phyloP scores from a whole-genome alignment of 2,329 filamentous ascomycete species.

The Aspergillus sp. region DNA sequence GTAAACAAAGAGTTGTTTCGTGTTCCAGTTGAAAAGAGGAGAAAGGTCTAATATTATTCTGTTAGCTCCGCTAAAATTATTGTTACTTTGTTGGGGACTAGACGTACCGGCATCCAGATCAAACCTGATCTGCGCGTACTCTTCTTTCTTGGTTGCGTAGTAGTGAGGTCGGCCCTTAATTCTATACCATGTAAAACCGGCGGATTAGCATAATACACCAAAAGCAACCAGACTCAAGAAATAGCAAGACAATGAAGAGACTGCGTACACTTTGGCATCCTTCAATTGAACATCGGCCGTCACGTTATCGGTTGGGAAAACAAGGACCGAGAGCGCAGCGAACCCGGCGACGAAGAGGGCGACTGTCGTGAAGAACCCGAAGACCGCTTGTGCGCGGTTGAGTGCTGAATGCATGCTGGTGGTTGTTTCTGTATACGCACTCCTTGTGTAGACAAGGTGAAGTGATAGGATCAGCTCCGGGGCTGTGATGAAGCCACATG shows the following conservation, averaged over 20 bases:
- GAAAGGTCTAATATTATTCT: slow-evolving; percentile 63
- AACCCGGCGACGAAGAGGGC: slow-evolving; percentile 76
- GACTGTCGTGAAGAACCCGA: slow-evolving; percentile 97
- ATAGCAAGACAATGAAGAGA: background rate
- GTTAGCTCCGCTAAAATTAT: background rate
- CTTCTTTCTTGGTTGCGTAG: slow-evolving; percentile 87
- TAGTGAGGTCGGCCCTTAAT: slow-evolving; percentile 93
- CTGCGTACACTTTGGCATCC: slow-evolving; percentile 79
- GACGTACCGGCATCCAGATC: slow-evolving; percentile 72
- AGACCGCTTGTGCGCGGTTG: slow-evolving; percentile 84
- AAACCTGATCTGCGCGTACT: slow-evolving; percentile 94
- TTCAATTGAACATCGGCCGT: slow-evolving; percentile 52
- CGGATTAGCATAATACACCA: slow-evolving; percentile 7
- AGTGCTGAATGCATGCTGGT: slow-evolving; percentile 78
- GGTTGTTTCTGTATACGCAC: background rate
- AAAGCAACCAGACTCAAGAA: background rate
- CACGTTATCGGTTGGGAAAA: slow-evolving; percentile 52
- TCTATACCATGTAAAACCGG: slow-evolving; percentile 44
- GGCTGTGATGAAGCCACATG: slow-evolving; percentile 17
- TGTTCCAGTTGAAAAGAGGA: slow-evolving; percentile 98
- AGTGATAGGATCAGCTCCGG: background rate
- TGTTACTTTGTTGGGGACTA: background rate
- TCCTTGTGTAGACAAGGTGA: background rate
- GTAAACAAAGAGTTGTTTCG: slow-evolving; percentile 96
- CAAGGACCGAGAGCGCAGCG: slow-evolving; percentile 76